Base-by-base conservation (phyloP, 345 rosid species). In the Eucalyptus polyanthemos region DNA sequence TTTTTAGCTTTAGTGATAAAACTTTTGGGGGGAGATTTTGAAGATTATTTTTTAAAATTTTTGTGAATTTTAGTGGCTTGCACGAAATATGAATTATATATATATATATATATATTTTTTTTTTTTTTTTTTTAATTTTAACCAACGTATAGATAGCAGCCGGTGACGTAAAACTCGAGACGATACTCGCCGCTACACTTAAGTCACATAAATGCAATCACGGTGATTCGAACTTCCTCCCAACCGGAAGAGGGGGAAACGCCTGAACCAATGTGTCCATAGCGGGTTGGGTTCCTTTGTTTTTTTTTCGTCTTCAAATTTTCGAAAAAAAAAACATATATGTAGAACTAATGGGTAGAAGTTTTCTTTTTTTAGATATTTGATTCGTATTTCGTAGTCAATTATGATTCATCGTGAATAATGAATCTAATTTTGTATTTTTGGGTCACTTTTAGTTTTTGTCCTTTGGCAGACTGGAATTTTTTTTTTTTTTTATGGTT, bases 151-250 rank as follows among this genome's bases (percentile, higher is more conserved):
- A 45, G 4, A 0, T 1, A 9, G 0, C 1, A 10, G 4, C 1
- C 11, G 2, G 2, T 1, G 1, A 47, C 5, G 13, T 47, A 47
- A 47, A 47, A 47, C 13, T 0, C 49, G 49, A 1, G 1, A 0
- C 2, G 5, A 47, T 13, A 47, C 2, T 3, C 34, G 5, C 4
- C 1, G 13, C 49, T 4, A 47, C 14, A 47, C 50, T 47, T 47
- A 47, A 47, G 50, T 47, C 50, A 13, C 5, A 4, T 4, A 47
- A 47, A 11, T 47, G 13, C 13, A 4, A 47, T 11, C 13, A 11
- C 4, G 5, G 5, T 47, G 14, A 47, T 4, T 47, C 14, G 14
- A 47, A 47, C 50, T 11, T 47, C 5, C 50, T 1, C 50, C 50
- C 14, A 47, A 47, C 2, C 5, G 1, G 50, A 47, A 47, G 14